Percentiles rank a stretch among this genome's conserved stretches.
phyloP scores from a whole-genome alignment of 306 rosid genomes.

The Rosa chinensis region DNA sequence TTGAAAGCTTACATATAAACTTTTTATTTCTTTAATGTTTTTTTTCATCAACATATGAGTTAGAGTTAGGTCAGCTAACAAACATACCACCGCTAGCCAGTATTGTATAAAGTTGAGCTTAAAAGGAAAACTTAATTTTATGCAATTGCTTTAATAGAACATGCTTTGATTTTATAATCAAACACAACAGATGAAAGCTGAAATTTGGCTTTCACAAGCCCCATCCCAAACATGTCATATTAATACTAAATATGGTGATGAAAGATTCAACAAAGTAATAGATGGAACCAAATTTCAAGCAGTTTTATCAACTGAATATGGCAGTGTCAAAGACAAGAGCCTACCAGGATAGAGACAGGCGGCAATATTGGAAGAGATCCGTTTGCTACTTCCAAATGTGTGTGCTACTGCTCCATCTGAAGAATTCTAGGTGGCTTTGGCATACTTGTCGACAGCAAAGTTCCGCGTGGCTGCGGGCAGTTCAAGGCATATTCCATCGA shows the following conservation, averaged over 20 bases:
- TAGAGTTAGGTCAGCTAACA: not conserved
- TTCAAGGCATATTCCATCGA: constrained; percentile 75
- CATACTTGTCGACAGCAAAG: constrained; percentile 82
- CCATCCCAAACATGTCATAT: not conserved
- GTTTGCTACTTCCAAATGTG: not conserved
- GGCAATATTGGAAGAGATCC: not conserved
- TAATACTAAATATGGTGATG: not conserved
- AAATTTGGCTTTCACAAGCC: not conserved
- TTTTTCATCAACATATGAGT: no score
- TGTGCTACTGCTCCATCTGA: not conserved
- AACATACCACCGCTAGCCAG: not conserved
- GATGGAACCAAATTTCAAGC: not conserved
- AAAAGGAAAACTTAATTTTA: not conserved
- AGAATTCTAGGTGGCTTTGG: constrained; percentile 53
- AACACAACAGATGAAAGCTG: not conserved
- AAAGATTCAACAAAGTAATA: not conserved
- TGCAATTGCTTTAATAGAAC: not conserved
- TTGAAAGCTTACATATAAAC: no score
- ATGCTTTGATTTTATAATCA: not conserved
- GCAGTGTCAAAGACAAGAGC: not conserved
- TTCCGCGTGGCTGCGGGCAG: constrained; percentile 78
- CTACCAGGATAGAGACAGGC: not conserved
- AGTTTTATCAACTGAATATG: not conserved
- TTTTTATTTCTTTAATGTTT: no score
- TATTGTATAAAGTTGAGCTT: not conserved